Evolutionary conservation across 495 filamentous ascomycete genomes (phyloP).

Genomic region (Neurospora hispaniola): DNA sequence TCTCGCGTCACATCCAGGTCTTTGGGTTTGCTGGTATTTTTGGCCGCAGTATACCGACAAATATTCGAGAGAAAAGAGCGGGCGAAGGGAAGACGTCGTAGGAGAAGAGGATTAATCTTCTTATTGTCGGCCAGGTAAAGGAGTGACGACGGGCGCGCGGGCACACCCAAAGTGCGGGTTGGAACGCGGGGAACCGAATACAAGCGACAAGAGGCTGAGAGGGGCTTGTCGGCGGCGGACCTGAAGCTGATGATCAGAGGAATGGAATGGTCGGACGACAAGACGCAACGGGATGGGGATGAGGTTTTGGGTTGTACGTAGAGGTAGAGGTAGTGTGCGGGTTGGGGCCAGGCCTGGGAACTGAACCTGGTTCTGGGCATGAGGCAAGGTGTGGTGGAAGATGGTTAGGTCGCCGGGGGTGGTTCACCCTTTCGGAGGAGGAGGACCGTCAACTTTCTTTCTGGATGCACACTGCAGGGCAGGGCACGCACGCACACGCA

Average conservation of each 20-base stretch:
- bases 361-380: slow-evolving; percentile 16
- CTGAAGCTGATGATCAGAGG: neutral
- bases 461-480: neutral
- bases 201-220: neutral
- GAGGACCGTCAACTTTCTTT: neutral
- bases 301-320: slow-evolving; percentile 10
- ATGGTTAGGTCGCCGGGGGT: slow-evolving; percentile 7
- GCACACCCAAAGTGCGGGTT: neutral
- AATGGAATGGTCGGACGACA: neutral
- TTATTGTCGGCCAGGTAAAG: neutral
- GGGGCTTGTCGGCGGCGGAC: neutral
- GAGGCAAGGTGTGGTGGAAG: slow-evolving; percentile 3
- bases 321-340: neutral
- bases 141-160: slow-evolving; percentile 3
- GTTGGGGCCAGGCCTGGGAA: neutral
- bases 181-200: slow-evolving; percentile 3
- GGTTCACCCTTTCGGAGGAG: neutral
- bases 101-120: neutral
- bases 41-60: neutral
- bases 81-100: neutral
- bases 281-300: slow-evolving; percentile 3
- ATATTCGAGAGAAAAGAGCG: neutral
- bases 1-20: neutral
- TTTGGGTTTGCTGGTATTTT: neutral
- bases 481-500: neutral